Evolutionary conservation across 768 basidiomycete species (phyloP), one percentile per base, ranked within the genome.

Genomic region (Suillus clintonianus): DNA sequence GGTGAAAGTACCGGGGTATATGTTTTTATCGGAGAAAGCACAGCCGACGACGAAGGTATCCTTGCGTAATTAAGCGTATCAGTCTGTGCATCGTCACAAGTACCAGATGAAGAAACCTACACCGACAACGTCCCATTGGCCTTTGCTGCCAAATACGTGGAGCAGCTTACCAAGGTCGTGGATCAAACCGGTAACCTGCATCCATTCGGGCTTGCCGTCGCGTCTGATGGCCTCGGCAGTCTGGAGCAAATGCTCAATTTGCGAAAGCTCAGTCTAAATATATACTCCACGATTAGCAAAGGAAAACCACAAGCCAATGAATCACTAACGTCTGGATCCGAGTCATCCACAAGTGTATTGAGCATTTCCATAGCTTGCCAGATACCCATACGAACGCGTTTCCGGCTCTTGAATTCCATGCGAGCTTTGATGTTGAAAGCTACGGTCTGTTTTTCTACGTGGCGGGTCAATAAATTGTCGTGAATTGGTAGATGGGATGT

Each of bases 41-140:
- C 93, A 95, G 8, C 94, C 94, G 45, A 95, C 91, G 64, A 94
- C 86, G 69, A 88, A 90, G 0, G 89, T 90, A 68, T 90, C 89
- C 85, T 85, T 54, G 47, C 9, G 39, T 39, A 68, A 14, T 60
- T 51, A 34, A 65, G 54, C 24, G 43, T 36, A 43, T 56, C 55
- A 37, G 59, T 61, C 60, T 22, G 2, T 22, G 22, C 0, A 7
- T 47, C 37, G 1, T 37, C 24, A 62, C 24, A 19, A 30, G 10
- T 34, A 8, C 24, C 22, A 24, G 51, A 41, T 11, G 37, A 55
- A 56, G 10, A 56, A 50, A 82, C 81, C 70, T 76, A 91, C 91
- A 57, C 94, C 95, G 32, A 97, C 95, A 56, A 96, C 94, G 66
- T 95, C 94, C 95, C 95, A 97, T 77, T 96, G 94, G 7, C 94